Evolutionary conservation across 2,329 filamentous ascomycete species (phyloP).

Genomic region (Bisporella sp.): DNA sequence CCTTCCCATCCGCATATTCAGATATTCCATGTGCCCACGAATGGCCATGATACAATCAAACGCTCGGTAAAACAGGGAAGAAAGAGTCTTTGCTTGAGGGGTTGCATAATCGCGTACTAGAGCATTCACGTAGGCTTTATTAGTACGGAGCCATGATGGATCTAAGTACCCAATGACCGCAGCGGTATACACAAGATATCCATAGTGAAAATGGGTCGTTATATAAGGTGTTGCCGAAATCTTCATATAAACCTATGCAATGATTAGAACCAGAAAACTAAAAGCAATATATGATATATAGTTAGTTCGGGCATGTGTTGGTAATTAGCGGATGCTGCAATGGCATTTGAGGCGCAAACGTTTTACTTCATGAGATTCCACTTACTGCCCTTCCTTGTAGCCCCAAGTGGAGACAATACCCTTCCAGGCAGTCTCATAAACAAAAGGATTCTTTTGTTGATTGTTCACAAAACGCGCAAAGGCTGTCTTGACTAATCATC

Average conservation of each 20-base stretch:
- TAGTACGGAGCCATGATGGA: constrained; percentile 62
- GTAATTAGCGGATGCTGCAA: constrained; percentile 34
- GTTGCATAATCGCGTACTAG: constrained; percentile 82
- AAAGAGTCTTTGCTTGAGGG: constrained; percentile 60
- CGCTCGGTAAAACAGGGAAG: constrained; percentile 71
- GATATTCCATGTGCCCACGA: constrained; percentile 83
- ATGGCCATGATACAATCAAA: constrained; percentile 91
- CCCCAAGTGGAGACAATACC: constrained; percentile 60
- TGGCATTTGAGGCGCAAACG: constrained; percentile 55
- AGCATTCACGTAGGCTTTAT: constrained; percentile 74
- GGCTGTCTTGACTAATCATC: constrained; percentile 46
- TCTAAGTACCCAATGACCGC: constrained; percentile 79
- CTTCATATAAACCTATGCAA: constrained; percentile 50
- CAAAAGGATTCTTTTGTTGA: constrained; percentile 57
- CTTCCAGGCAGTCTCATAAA: constrained; percentile 66
- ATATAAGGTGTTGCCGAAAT: constrained; percentile 93
- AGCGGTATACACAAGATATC: constrained; percentile 83
- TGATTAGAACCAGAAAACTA: too few relatives aligned
- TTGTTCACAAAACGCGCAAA: constrained; percentile 63
- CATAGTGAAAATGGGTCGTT: constrained; percentile 70
- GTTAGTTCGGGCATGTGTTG: too few relatives aligned
- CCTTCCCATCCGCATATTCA: constrained; percentile 66
- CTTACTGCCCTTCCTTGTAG: too few relatives aligned
- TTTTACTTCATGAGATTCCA: too few relatives aligned
- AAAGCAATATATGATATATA: too few relatives aligned